These are phyloP conservation scores for Scheffersomyces coipomensis DNA, from an alignment of 805 yeast genomes.

Conservation along the genomic window DNA sequence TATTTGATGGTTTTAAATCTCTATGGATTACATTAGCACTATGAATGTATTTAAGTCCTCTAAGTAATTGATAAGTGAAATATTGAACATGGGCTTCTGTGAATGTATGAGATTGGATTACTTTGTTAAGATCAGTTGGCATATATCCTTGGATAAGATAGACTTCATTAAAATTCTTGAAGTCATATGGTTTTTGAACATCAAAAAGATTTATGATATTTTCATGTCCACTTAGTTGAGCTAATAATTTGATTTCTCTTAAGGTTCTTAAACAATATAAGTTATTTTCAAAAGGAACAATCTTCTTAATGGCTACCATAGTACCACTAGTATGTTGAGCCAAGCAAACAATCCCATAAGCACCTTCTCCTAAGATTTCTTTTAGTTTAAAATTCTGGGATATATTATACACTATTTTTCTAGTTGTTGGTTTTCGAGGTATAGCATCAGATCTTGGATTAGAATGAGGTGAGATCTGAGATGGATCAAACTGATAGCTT, in stretches of 20 bases:
- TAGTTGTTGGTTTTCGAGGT: background rate
- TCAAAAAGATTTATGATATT: constrained; percentile 68
- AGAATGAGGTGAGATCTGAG: too few species aligned
- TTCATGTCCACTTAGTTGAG: constrained; percentile 63
- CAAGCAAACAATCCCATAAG: constrained; percentile 75
- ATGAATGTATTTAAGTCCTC: constrained; percentile 71
- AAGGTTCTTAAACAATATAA: constrained; percentile 68
- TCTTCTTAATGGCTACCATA: constrained; percentile 74
- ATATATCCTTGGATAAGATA: constrained; percentile 74
- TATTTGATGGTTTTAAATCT: constrained; percentile 74
- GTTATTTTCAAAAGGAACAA: constrained; percentile 66
- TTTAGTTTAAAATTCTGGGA: constrained; percentile 59
- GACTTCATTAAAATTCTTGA: constrained; percentile 65
- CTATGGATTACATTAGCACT: constrained; percentile 73
- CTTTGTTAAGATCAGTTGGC: constrained; percentile 71
- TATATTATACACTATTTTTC: constrained; percentile 52
- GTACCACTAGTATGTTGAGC: constrained; percentile 64
- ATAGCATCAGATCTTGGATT: too few species aligned
- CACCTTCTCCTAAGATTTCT: constrained; percentile 74
- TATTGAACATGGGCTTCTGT: constrained; percentile 70
- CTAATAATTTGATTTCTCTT: constrained; percentile 65
- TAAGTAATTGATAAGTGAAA: constrained; percentile 64
- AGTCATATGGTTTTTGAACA: constrained; percentile 60
- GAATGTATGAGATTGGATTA: constrained; percentile 54
- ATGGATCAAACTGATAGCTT: background rate